Percentiles rank a stretch among this genome's conserved stretches.
These are phyloP conservation scores for Scheffersomyces quercinus DNA, from an alignment of 1,139 yeast genomes.

Conservation along the genomic window DNA sequence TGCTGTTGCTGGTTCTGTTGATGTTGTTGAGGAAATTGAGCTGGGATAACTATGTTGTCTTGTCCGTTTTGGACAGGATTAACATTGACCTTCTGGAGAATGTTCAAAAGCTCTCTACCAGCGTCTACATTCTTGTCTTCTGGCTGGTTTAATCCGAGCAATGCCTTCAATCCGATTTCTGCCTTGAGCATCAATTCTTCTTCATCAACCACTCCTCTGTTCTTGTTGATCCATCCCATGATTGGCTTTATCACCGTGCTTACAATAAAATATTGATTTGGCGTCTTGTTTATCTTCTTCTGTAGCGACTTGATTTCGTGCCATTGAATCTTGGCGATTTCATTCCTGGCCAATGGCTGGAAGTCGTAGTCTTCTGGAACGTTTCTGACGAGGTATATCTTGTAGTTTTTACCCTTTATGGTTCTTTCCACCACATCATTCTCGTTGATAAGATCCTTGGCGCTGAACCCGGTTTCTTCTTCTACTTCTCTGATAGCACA, in stretches of 20 bases:
- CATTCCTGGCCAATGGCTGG: slow-evolving; percentile 82
- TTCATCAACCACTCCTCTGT: slow-evolving; percentile 55
- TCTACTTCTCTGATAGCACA: slow-evolving; percentile 94
- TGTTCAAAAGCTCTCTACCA: slow-evolving; percentile 71
- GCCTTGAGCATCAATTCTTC: slow-evolving; percentile 57
- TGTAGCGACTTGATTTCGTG: slow-evolving; percentile 39
- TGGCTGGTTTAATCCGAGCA: slow-evolving; percentile 53
- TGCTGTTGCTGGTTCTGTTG: slow-evolving; percentile 1
- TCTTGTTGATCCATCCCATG: slow-evolving; percentile 54
- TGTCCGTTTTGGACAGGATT: slow-evolving; percentile 6
- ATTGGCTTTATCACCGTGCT: slow-evolving; percentile 64
- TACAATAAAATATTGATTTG: slow-evolving; percentile 56
- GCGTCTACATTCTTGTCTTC: slow-evolving; percentile 51
- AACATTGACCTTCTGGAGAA: slow-evolving; percentile 49
- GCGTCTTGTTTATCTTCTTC: slow-evolving; percentile 39
- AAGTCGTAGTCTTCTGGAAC: slow-evolving; percentile 78
- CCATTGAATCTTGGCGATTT: slow-evolving; percentile 63
- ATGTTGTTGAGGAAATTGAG: neutral
- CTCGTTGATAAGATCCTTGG: slow-evolving; percentile 63
- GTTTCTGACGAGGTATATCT: slow-evolving; percentile 74
- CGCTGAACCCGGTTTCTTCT: slow-evolving; percentile 96
- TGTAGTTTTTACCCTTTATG: slow-evolving; percentile 79
- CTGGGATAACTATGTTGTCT: slow-evolving; percentile 6
- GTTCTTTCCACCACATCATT: slow-evolving; percentile 81
- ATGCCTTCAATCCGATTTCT: slow-evolving; percentile 61